phyloP scores from a whole-genome alignment of 371 early-diverging fungal genomes.

The Syncephalastrum racemosum region DNA sequence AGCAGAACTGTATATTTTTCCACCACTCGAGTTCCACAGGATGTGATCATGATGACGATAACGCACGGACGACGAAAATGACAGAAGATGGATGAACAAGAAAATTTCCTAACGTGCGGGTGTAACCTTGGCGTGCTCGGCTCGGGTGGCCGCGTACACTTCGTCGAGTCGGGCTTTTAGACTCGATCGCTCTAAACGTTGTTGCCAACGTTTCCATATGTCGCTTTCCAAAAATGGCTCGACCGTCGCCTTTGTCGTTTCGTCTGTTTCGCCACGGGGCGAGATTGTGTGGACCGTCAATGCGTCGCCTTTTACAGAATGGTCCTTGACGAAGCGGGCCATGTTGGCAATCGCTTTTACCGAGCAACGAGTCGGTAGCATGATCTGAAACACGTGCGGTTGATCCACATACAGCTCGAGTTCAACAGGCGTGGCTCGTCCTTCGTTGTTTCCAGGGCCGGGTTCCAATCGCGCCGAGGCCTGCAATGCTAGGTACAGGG shows the following conservation, averaged over 20 bases:
- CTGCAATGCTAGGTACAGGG: conserved; percentile 39
- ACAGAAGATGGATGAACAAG: too few species aligned
- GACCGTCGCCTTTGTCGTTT: conserved; percentile 18
- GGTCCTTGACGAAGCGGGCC: conserved; percentile 25
- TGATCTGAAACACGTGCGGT: conserved; percentile 76
- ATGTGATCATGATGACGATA: too few species aligned
- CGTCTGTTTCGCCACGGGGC: conserved; percentile 24
- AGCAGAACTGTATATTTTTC: too few species aligned
- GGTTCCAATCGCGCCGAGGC: conserved; percentile 27
- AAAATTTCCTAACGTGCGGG: too few species aligned
- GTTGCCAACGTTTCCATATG: conserved; percentile 31
- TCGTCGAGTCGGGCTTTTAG: conserved; percentile 24
- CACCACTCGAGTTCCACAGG: too few species aligned
- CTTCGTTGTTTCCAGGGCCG: conserved; percentile 16
- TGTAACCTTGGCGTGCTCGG: too few species aligned
- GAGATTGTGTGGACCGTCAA: conserved; percentile 15
- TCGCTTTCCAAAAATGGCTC: conserved; percentile 10
- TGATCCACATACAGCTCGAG: conserved; percentile 66
- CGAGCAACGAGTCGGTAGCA: conserved; percentile 29
- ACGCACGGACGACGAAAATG: too few species aligned
- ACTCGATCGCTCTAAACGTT: conserved; percentile 20
- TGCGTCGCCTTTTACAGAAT: conserved; percentile 3
- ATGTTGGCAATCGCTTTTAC: conserved; percentile 21
- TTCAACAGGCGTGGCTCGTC: conserved; percentile 23
- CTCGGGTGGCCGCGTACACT: conserved; percentile 7